Evolutionary conservation across 345 rosid species (phyloP).

Genomic region (Gossypium turneri): DNA sequence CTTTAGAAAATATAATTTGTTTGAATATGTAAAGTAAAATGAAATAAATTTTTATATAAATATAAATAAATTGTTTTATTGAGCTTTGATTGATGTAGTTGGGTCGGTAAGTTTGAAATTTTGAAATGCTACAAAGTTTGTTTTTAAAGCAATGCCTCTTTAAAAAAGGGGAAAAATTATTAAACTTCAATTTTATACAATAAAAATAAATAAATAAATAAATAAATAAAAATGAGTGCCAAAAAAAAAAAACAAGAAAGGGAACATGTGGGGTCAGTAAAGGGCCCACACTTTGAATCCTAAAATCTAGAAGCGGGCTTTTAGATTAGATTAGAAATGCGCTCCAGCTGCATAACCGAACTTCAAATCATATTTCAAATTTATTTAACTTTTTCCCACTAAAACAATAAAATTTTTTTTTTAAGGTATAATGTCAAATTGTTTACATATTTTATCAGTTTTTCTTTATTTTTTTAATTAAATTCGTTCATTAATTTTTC

Average conservation of each 20-base stretch:
- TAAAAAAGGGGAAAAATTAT: neutral
- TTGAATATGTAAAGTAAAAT: no score
- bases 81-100: no score
- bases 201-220: neutral
- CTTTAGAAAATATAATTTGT: no score
- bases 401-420: no score
- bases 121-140: neutral
- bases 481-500: no score
- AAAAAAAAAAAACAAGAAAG: neutral
- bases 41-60: no score
- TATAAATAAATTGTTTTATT: no score
- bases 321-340: conserved; percentile 8
- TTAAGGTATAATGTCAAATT: no score
- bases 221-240: neutral
- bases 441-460: no score
- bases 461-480: no score
- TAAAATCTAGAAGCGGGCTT: conserved; percentile 21
- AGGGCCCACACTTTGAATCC: conserved; percentile 31
- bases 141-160: neutral
- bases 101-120: neutral
- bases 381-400: neutral
- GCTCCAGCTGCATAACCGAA: conserved; percentile 38
- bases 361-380: conserved; percentile 33
- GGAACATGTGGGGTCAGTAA: conserved; percentile 11
- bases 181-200: no score